A percentile compares a stretch with the other conserved stretches of the same genome.
phyloP scores from a whole-genome alignment of 2,329 filamentous ascomycete species.

The Didymellaceae sp. region DNA sequence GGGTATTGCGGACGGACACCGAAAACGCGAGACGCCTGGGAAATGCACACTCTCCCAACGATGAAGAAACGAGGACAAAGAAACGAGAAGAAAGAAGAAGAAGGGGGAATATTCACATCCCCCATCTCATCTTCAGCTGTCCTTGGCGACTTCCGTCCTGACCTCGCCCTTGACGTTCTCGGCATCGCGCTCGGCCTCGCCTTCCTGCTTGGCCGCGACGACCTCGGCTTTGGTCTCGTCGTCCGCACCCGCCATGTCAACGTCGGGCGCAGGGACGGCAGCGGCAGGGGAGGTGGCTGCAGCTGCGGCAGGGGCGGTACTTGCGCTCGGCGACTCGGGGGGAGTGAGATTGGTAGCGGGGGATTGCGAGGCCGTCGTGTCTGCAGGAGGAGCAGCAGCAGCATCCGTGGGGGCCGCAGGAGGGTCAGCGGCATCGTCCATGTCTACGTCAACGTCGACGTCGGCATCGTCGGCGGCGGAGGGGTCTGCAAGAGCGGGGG shows the following conservation, averaged over 20 bases:
- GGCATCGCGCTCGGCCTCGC: slow-evolving; percentile 35
- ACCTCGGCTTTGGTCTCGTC: slow-evolving; percentile 28
- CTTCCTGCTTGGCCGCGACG: slow-evolving; percentile 33
- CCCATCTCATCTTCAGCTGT: slow-evolving; percentile 6
- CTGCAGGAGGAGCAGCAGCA: not conserved
- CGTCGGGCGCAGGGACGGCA: slow-evolving; percentile 31
- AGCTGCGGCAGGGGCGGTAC: slow-evolving; percentile 13
- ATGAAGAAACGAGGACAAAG: too few relatives aligned
- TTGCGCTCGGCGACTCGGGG: slow-evolving; percentile 41
- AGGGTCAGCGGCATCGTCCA: slow-evolving; percentile 41
- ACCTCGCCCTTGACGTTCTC: slow-evolving; percentile 44
- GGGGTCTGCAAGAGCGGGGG: slow-evolving; percentile 33
- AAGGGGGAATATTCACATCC: too few relatives aligned
- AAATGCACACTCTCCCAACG: too few relatives aligned
- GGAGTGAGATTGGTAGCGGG: slow-evolving; percentile 44
- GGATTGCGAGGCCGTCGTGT: slow-evolving; percentile 27
- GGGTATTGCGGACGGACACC: slow-evolving; percentile 14
- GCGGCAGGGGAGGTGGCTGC: slow-evolving; percentile 17
- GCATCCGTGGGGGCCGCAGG: slow-evolving; percentile 21
- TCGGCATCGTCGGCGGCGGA: slow-evolving; percentile 42
- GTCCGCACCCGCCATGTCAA: slow-evolving; percentile 40
- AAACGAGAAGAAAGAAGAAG: too few relatives aligned
- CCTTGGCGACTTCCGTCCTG: slow-evolving; percentile 36
- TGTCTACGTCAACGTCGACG: slow-evolving; percentile 47
- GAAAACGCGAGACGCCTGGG: slow-evolving; percentile 22